Conservation (phyloP, 305 asterid genomes). For the Fraxinus sp. region DNA sequence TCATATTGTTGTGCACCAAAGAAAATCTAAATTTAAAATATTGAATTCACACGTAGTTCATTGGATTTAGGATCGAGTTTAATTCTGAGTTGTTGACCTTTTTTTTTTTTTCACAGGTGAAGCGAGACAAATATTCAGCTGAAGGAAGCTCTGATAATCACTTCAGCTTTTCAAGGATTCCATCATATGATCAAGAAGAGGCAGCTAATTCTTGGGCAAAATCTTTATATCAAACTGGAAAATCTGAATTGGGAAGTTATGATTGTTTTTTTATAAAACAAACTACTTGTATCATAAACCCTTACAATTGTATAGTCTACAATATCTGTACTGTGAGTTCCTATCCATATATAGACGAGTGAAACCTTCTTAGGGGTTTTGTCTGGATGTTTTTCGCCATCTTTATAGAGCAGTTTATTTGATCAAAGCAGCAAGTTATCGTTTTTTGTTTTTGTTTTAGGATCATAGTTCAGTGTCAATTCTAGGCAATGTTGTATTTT, state of each 20-base stretch:
- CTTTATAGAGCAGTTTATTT: neutral
- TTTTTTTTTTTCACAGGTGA: constrained; percentile 49
- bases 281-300: neutral
- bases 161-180: constrained; percentile 65
- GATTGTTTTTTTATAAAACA: neutral
- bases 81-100: neutral
- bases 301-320: neutral
- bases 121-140: constrained; percentile 69
- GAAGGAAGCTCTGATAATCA: constrained; percentile 48
- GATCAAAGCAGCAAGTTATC: no score
- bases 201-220: constrained; percentile 70
- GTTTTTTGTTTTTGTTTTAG: neutral
- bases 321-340: no score
- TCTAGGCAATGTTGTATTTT: neutral
- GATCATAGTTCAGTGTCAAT: neutral
- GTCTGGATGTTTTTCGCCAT: neutral
- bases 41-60: no score
- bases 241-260: neutral
- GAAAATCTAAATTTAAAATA: no score
- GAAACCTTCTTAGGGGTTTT: no score
- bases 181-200: constrained; percentile 66
- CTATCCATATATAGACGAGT: no score
- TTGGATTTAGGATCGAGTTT: neutral
- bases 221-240: neutral
- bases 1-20: neutral